Conservation (phyloP, 805 yeast genomes). For the Pichia nakasei region DNA sequence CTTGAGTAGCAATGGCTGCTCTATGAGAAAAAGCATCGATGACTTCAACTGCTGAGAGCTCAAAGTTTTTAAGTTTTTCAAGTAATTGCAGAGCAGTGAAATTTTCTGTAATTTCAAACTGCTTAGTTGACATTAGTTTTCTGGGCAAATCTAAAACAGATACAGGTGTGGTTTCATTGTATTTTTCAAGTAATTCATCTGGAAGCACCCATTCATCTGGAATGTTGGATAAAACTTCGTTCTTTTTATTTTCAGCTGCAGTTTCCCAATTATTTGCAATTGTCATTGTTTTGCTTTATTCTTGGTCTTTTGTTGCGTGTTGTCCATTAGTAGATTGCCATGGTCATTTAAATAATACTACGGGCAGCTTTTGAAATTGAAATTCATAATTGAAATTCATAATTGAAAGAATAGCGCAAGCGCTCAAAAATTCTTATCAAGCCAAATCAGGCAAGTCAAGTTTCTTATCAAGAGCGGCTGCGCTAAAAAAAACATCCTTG, state of each 20-base stretch:
- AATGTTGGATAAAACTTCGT: neutral
- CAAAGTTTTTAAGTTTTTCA: conserved; percentile 35
- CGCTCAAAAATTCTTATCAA: too few relatives aligned
- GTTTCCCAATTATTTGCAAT: neutral
- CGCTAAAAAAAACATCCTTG: too few relatives aligned
- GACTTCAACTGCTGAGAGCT: conserved; percentile 40
- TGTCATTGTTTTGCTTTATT: too few relatives aligned
- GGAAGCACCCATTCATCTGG: conserved; percentile 2
- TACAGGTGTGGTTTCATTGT: neutral
- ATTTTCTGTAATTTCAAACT: neutral
- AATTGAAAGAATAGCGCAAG: too few relatives aligned
- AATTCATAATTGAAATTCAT: too few relatives aligned
- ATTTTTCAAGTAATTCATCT: neutral
- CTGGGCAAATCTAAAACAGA: conserved; percentile 1
- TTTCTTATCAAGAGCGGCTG: too few relatives aligned
- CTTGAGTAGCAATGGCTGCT: conserved; percentile 55
- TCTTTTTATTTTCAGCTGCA: neutral
- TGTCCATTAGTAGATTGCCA: too few relatives aligned
- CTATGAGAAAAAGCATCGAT: conserved; percentile 55
- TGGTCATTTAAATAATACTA: too few relatives aligned
- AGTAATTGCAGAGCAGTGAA: conserved; percentile 32
- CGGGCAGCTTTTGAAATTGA: too few relatives aligned
- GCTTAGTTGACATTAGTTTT: neutral
- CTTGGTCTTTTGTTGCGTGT: too few relatives aligned
- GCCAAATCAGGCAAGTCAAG: too few relatives aligned